A percentile compares a stretch with the other conserved stretches of the same genome.
phyloP scores from a whole-genome alignment of 2,329 filamentous ascomycete genomes.

The Calonectria hawksworthii region DNA sequence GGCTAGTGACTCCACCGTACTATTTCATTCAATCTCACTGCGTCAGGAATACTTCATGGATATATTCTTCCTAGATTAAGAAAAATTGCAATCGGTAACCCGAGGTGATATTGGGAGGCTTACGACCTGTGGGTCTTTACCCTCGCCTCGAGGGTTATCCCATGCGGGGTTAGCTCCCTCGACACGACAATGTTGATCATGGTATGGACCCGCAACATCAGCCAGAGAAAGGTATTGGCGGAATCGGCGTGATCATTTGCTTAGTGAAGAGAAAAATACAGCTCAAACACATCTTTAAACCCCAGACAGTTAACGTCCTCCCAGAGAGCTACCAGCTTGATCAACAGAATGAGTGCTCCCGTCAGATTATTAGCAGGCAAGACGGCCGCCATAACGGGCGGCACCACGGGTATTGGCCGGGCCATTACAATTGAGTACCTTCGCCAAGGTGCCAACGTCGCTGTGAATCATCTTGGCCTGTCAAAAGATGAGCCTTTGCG shows the following conservation, averaged over 20 bases:
- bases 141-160: background rate
- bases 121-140: background rate
- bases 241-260: background rate
- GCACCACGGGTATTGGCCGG: constrained; percentile 84
- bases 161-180: background rate
- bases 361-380: constrained; percentile 58
- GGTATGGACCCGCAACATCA: background rate
- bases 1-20: background rate
- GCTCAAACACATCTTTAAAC: background rate
- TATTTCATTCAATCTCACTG: background rate
- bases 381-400: constrained; percentile 84
- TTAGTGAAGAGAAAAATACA: background rate
- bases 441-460: constrained; percentile 79
- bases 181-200: background rate
- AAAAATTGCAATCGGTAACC: background rate
- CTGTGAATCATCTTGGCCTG: constrained; percentile 80
- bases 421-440: constrained; percentile 84
- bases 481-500: constrained; percentile 60
- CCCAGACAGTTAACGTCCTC: background rate
- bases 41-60: background rate
- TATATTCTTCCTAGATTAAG: background rate
- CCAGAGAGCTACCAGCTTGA: background rate
- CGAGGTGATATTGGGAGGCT: background rate
- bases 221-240: background rate
- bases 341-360: background rate